phyloP scores from a whole-genome alignment of 148 eudicot genomes.

The Rhododendron henanense region DNA sequence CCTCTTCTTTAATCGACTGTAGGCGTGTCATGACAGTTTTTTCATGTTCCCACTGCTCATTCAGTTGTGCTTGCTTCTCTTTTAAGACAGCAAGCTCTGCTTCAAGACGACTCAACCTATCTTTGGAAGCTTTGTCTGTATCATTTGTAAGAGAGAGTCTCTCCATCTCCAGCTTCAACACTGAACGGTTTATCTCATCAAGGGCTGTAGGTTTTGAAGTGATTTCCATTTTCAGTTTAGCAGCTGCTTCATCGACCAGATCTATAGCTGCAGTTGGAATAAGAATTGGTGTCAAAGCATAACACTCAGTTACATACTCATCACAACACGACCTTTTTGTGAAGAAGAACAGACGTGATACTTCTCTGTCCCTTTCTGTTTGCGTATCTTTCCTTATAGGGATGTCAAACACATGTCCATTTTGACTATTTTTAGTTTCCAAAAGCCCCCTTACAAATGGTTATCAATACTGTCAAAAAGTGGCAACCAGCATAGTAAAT shows the following conservation, averaged over 20 bases:
- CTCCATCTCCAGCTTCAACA: slow-evolving; percentile 94
- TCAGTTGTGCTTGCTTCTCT: slow-evolving; percentile 69
- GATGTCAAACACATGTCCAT: neutral
- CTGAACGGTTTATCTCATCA: slow-evolving; percentile 92
- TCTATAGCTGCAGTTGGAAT: slow-evolving; percentile 68
- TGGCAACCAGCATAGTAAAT: neutral
- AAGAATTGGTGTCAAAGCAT: neutral
- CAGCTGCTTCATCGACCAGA: slow-evolving; percentile 85
- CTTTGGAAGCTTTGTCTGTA: slow-evolving; percentile 90
- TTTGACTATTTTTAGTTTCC: neutral
- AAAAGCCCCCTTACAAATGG: neutral
- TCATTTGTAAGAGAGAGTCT: slow-evolving; percentile 86
- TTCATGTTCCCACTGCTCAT: slow-evolving; percentile 96
- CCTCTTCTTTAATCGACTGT: slow-evolving; percentile 98
- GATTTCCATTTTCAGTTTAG: slow-evolving; percentile 96
- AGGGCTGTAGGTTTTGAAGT: slow-evolving; percentile 97
- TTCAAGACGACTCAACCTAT: slow-evolving; percentile 84
- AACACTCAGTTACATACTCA: neutral
- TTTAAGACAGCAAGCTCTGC: slow-evolving; percentile 71
- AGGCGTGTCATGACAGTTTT: slow-evolving; percentile 84
- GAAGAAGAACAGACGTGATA: neutral
- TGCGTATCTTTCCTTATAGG: neutral
- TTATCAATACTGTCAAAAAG: neutral
- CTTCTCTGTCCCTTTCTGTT: neutral
- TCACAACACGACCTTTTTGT: neutral